These are phyloP conservation scores for Yamadazyma triangularis DNA, from an alignment of 1,139 yeast genomes.

Conservation along the genomic window DNA sequence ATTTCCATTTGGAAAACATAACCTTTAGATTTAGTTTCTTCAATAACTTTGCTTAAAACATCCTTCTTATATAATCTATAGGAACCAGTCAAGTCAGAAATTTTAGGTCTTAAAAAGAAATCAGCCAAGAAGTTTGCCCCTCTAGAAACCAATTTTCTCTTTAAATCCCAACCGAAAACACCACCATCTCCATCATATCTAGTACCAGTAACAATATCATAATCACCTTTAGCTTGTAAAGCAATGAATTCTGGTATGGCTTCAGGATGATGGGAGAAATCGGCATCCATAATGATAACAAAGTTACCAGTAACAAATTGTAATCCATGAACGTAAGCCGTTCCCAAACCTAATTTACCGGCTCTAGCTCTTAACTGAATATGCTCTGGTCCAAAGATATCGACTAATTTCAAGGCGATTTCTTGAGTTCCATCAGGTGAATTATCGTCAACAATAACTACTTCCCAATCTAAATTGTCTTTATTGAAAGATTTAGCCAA, in stretches of 20 bases:
- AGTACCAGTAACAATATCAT: slow-evolving; percentile 82
- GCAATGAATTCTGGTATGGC: slow-evolving; percentile 74
- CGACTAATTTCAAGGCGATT: slow-evolving; percentile 61
- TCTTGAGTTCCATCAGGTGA: slow-evolving; percentile 85
- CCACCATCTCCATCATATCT: slow-evolving; percentile 82
- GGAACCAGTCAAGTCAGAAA: slow-evolving; percentile 75
- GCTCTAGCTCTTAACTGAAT: slow-evolving; percentile 70
- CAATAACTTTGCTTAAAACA: slow-evolving; percentile 62
- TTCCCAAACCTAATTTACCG: slow-evolving; percentile 77
- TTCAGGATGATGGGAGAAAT: slow-evolving; percentile 78
- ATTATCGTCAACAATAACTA: slow-evolving; percentile 73
- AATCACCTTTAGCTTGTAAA: slow-evolving; percentile 60
- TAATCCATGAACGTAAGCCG: slow-evolving; percentile 79
- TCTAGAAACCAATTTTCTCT: slow-evolving; percentile 72
- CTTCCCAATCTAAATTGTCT: slow-evolving; percentile 67
- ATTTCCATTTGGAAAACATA: slow-evolving; percentile 88
- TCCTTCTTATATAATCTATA: slow-evolving; percentile 73
- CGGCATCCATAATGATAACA: slow-evolving; percentile 84
- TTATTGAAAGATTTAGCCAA: slow-evolving; percentile 66
- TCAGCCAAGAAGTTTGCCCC: slow-evolving; percentile 81
- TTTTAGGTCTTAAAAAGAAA: slow-evolving; percentile 66
- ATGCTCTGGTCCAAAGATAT: slow-evolving; percentile 59
- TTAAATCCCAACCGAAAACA: slow-evolving; percentile 82
- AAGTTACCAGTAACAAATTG: slow-evolving; percentile 70
- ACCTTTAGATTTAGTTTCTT: slow-evolving; percentile 71